These are phyloP conservation scores for Septoria linicola DNA, from an alignment of 2,329 filamentous ascomycete genomes.

Conservation along the genomic window DNA sequence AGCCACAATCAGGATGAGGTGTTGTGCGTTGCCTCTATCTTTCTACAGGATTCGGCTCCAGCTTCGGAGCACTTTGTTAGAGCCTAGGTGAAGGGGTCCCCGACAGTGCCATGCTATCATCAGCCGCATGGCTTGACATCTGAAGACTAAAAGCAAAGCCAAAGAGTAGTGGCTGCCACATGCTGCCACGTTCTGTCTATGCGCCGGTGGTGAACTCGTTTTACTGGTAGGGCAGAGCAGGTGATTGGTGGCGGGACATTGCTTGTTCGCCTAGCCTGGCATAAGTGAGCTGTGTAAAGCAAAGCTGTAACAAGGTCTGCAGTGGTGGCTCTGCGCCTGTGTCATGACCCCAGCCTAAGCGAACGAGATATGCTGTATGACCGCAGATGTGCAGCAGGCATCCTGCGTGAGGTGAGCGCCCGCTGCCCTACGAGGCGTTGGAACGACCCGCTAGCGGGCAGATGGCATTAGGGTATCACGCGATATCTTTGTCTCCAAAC, in stretches of 20 bases:
- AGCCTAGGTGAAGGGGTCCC: not conserved
- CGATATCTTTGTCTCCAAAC: not conserved
- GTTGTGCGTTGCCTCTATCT: not conserved
- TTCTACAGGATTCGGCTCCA: not conserved
- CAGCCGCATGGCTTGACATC: not conserved
- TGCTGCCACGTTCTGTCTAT: slow-evolving; percentile 4
- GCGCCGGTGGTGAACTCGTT: not conserved
- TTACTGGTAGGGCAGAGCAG: not conserved
- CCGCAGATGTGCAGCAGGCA: not conserved
- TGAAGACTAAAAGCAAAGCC: not conserved
- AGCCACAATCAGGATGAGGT: slow-evolving; percentile 12
- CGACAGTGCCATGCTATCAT: slow-evolving; percentile 5
- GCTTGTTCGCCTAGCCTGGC: not conserved
- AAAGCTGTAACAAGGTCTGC: not conserved
- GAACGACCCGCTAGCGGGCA: not conserved
- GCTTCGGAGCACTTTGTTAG: not conserved
- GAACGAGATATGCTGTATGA: not conserved
- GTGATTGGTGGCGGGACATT: slow-evolving; percentile 1
- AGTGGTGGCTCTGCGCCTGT: not conserved
- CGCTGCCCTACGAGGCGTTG: not conserved
- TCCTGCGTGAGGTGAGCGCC: not conserved
- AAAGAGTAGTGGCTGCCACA: slow-evolving; percentile 7
- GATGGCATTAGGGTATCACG: not conserved
- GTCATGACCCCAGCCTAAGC: not conserved
- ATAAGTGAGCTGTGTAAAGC: not conserved